Base-by-base conservation (phyloP, 805 yeast species). In the Blastobotrys americana region DNA sequence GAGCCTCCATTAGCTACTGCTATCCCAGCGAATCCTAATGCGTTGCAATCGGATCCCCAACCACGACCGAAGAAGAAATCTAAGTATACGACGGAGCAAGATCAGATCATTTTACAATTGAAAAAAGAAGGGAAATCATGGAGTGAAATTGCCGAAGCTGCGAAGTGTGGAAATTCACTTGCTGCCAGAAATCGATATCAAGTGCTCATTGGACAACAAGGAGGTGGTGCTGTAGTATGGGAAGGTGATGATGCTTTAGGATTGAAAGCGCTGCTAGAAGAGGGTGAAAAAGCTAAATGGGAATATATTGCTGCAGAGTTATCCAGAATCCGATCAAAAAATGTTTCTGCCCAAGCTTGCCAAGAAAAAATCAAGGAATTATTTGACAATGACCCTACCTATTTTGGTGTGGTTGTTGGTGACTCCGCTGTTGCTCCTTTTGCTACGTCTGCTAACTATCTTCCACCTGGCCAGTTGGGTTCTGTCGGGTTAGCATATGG, bases 191-290 rank as follows among this genome's bases (percentile, higher is more conserved):
- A 83, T 57, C 65, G 90, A 47, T 84, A 84, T 55, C 90, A 83
- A 61, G 90, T 83, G 3, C 70, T 83, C 39, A 82, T 84, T 51
- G 93, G 93, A 3, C 90, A 83, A 58, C 90, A 83, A 55, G 90
- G 90, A 3, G 82, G 84, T 27, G 84, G 83, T 9, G 71, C 78
- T 1, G 73, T 77, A 19, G 73, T 76, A 23, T 82, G 87, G 82
- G 76, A 74, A 6, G 54, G 66, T 1, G 76, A 74, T 13, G 87
- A 82, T 59, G 71, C 76, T 5, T 47, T 61, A 22, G 67, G 68
- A 17, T 63, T 83, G 34, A 78, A 73, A 53, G 58, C 58, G 15
- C 52, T 78, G n/a, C 61, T 82, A 5, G 89, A 83, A 55, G 79
- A 74, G 36, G 87, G 82, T 1, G 90, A 83, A 55, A 51, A 74